These are phyloP conservation scores for Solanum chacoense DNA, from an alignment of 305 asterid species.

Conservation along the genomic window DNA sequence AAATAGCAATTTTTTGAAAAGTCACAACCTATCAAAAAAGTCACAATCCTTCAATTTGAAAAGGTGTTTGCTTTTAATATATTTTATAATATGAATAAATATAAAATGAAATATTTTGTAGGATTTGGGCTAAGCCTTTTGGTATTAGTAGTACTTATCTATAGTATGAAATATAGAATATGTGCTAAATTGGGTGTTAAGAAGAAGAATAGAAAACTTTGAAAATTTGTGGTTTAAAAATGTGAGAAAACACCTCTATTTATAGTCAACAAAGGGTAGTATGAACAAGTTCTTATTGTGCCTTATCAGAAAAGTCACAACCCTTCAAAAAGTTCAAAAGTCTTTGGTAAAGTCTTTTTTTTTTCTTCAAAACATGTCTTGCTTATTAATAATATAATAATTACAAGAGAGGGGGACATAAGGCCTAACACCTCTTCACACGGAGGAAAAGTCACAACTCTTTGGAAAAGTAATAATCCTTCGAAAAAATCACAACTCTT, in stretches of 20 bases:
- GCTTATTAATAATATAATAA: too few relatives aligned
- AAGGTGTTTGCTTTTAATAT: too few relatives aligned
- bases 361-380: not conserved
- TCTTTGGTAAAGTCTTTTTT: too few relatives aligned
- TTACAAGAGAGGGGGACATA: not conserved
- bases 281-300: not conserved
- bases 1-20: too few relatives aligned
- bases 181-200: not conserved
- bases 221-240: too few relatives aligned
- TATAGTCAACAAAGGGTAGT: not conserved
- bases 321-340: too few relatives aligned
- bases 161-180: not conserved
- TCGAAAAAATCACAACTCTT: not conserved
- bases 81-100: too few relatives aligned
- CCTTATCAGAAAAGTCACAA: too few relatives aligned
- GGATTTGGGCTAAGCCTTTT: not conserved
- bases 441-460: not conserved
- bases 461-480: too few relatives aligned
- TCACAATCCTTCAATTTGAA: too few relatives aligned
- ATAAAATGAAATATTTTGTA: not conserved
- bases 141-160: not conserved
- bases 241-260: not conserved
- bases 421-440: not conserved
- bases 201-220: not conserved
- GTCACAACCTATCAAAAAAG: too few relatives aligned